A percentile compares a stretch with the other conserved stretches of the same genome.
Conservation (phyloP, 495 filamentous ascomycete species). For the Parmelia sp. region DNA sequence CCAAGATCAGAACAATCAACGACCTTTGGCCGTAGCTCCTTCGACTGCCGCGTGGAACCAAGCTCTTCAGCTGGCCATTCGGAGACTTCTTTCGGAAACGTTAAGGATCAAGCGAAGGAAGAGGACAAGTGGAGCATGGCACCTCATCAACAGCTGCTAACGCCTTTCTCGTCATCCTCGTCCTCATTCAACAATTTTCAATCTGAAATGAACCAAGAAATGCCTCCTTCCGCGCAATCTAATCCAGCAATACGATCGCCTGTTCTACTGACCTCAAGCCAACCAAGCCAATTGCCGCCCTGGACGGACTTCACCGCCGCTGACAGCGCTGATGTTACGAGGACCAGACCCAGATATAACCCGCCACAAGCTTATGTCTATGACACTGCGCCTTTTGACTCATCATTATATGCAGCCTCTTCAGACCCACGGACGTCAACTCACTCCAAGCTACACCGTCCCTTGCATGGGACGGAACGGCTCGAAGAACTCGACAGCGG, state of each 20-base stretch:
- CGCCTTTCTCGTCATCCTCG: not conserved
- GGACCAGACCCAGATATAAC: not conserved
- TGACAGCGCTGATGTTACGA: not conserved
- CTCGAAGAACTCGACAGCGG: not conserved
- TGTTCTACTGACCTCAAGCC: not conserved
- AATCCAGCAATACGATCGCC: not conserved
- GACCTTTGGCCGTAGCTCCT: not conserved
- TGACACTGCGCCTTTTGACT: not conserved
- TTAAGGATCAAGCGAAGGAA: not conserved
- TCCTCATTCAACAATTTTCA: not conserved
- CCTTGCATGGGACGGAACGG: not conserved
- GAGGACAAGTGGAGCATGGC: not conserved
- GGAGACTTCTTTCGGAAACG: not conserved
- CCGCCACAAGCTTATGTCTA: not conserved
- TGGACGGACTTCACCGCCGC: slow-evolving; percentile 3
- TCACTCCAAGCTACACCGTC: not conserved
- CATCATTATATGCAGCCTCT: slow-evolving; percentile 6
- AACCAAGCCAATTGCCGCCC: not conserved
- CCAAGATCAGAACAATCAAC: not conserved
- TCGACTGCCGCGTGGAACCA: not conserved
- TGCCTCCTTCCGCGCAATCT: not conserved
- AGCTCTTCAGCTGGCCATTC: not conserved
- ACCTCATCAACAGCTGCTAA: not conserved
- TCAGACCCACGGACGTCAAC: not conserved
- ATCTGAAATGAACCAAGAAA: not conserved